These are phyloP conservation scores for Aspergillus jensenii DNA, from an alignment of 2,329 filamentous ascomycete genomes.

Conservation along the genomic window DNA sequence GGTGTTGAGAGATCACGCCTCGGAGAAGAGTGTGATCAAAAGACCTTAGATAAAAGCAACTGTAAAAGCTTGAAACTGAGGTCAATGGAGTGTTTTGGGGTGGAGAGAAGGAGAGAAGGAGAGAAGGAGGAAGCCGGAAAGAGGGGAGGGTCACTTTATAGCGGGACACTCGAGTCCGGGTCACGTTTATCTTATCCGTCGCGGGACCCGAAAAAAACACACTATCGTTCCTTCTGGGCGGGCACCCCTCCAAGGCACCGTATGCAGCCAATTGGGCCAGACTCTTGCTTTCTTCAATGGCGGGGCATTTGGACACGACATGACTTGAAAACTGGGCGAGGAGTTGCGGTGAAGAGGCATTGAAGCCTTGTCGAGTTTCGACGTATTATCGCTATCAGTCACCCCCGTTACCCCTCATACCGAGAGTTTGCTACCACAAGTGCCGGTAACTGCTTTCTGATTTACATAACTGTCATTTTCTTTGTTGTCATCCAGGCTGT, in stretches of 20 bases:
- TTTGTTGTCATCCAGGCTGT: not conserved
- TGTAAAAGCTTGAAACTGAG: conserved; percentile 22
- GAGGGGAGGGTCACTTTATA: conserved; percentile 8
- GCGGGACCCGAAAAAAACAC: not conserved
- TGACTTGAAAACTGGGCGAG: not conserved
- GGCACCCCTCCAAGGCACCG: not conserved
- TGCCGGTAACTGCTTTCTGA: not conserved
- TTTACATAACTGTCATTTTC: not conserved
- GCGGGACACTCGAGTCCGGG: conserved; percentile 7
- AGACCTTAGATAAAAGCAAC: conserved; percentile 40
- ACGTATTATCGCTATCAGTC: not conserved
- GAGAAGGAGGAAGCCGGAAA: not conserved
- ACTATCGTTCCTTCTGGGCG: not conserved
- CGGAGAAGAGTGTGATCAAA: conserved; percentile 48
- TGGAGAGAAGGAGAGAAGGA: conserved; percentile 7
- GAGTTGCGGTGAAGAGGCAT: conserved; percentile 12
- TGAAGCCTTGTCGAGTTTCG: not conserved
- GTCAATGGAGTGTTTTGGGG: conserved; percentile 17
- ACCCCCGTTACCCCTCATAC: conserved; percentile 3
- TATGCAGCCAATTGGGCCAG: not conserved
- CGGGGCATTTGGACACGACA: not conserved
- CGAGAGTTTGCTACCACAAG: not conserved
- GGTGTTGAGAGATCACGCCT: conserved; percentile 62
- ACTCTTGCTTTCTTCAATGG: not conserved
- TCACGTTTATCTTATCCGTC: conserved; percentile 15